These are phyloP conservation scores for Schizothecium vesticola DNA, from an alignment of 495 filamentous ascomycete genomes.

Conservation along the genomic window DNA sequence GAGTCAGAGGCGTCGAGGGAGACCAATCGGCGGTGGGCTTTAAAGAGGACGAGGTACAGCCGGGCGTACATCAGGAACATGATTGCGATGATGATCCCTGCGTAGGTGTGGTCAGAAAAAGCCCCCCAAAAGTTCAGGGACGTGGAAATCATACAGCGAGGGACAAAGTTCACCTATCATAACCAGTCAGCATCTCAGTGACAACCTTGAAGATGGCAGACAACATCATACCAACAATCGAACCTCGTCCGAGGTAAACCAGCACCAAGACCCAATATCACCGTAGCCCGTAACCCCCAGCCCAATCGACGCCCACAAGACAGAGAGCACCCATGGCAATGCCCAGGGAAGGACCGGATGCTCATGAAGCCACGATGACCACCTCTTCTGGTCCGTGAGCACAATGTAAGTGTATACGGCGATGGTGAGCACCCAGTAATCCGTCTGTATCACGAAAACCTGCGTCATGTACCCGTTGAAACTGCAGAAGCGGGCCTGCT, in stretches of 20 bases:
- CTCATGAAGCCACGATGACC: constrained; percentile 35
- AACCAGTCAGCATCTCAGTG: neutral
- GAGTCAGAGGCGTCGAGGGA: constrained; percentile 13
- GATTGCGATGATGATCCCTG: constrained; percentile 33
- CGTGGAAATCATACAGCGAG: constrained; percentile 14
- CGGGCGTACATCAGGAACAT: constrained; percentile 35
- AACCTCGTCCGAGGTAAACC: constrained; percentile 38
- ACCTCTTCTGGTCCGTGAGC: constrained; percentile 34
- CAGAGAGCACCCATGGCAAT: constrained; percentile 35
- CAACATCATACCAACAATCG: constrained; percentile 19
- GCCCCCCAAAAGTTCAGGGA: neutral
- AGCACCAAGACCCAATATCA: constrained; percentile 41
- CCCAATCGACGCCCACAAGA: constrained; percentile 33
- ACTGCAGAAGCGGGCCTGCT: constrained; percentile 33
- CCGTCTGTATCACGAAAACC: constrained; percentile 42
- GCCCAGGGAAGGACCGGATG: constrained; percentile 30
- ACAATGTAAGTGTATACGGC: constrained; percentile 40
- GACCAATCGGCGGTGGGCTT: constrained; percentile 33
- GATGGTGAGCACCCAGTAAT: constrained; percentile 43
- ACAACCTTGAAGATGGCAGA: neutral
- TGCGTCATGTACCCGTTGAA: constrained; percentile 45
- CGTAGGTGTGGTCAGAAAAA: neutral
- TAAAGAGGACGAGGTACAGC: constrained; percentile 39
- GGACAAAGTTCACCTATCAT: constrained; percentile 37
- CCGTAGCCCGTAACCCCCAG: constrained; percentile 36